A percentile compares a stretch with the other conserved stretches of the same genome.
phyloP scores from a whole-genome alignment of 129 eudicot genomes.

The Logfia minima region DNA sequence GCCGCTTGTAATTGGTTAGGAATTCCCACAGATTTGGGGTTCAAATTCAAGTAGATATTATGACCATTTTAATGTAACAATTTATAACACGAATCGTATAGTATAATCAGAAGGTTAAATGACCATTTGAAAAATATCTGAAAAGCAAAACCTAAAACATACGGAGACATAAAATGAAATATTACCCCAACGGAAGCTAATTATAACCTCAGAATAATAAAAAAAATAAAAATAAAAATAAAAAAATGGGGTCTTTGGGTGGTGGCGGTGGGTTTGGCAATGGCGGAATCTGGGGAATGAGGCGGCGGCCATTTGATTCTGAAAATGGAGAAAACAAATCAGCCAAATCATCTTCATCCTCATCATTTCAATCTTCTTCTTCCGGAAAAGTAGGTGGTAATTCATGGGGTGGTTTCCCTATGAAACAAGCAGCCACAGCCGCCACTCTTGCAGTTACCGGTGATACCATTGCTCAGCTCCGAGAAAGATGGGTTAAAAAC shows the following conservation, averaged over 20 bases:
- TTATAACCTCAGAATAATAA: neutral
- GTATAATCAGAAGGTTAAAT: too few species aligned
- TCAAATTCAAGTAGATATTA: too few species aligned
- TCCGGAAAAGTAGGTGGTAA: conserved; percentile 29
- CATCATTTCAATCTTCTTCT: conserved; percentile 27
- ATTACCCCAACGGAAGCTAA: neutral
- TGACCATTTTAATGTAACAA: too few species aligned
- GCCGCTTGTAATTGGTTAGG: too few species aligned
- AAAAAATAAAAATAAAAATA: neutral
- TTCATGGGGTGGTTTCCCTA: conserved; percentile 43
- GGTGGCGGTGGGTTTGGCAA: conserved; percentile 39
- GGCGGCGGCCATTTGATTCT: conserved; percentile 45
- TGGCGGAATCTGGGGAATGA: conserved; percentile 58
- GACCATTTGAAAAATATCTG: too few species aligned
- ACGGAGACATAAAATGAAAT: too few species aligned
- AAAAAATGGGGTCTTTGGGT: conserved; percentile 49
- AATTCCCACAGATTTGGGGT: too few species aligned
- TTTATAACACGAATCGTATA: too few species aligned
- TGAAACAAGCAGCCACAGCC: conserved; percentile 77
- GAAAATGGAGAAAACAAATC: conserved; percentile 14
- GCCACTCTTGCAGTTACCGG: conserved; percentile 80
- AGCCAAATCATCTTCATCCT: conserved; percentile 43
- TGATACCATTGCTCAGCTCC: conserved; percentile 87
- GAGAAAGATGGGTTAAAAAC: conserved; percentile 49
- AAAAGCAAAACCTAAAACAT: too few species aligned